phyloP scores from a whole-genome alignment of 1,284 basidiomycete species.

The Trichosporon ovoides region DNA sequence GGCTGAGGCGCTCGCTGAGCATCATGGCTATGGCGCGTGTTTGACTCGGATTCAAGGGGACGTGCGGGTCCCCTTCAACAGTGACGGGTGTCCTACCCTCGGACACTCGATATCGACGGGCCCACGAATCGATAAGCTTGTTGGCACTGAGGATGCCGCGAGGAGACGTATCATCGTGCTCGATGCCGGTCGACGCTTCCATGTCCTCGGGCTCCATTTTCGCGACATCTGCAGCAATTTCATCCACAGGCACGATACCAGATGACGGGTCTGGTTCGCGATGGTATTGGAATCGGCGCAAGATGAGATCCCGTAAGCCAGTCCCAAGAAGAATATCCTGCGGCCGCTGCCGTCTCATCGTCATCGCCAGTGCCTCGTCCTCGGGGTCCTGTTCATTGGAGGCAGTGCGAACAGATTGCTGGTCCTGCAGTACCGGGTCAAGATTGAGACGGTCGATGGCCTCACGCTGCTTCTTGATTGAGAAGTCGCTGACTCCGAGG shows the following conservation, averaged over 20 bases:
- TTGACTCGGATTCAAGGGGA: slow-evolving; percentile 74
- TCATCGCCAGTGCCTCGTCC: slow-evolving; percentile 15
- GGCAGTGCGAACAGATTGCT: not conserved
- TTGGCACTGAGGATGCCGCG: slow-evolving; percentile 62
- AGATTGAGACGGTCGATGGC: slow-evolving; percentile 61
- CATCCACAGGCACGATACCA: slow-evolving; percentile 5
- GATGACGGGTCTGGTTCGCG: slow-evolving; percentile 21
- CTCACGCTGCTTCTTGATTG: slow-evolving; percentile 63
- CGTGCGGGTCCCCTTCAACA: slow-evolving; percentile 72
- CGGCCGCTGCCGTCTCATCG: slow-evolving; percentile 38
- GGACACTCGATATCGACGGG: slow-evolving; percentile 58
- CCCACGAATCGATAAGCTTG: slow-evolving; percentile 70
- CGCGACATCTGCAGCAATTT: slow-evolving; percentile 18
- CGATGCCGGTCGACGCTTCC: slow-evolving; percentile 24
- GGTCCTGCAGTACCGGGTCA: slow-evolving; percentile 54
- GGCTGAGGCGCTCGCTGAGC: slow-evolving; percentile 68
- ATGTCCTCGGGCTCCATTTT: slow-evolving; percentile 33
- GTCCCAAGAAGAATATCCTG: slow-evolving; percentile 62
- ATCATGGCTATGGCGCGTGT: slow-evolving; percentile 77
- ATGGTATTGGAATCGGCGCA: slow-evolving; percentile 53
- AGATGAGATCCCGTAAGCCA: slow-evolving; percentile 61
- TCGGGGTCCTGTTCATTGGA: not conserved
- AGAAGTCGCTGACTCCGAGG: slow-evolving; percentile 62
- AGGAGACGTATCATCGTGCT: slow-evolving; percentile 7
- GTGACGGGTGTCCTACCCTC: slow-evolving; percentile 55